Conservation (phyloP, 1,284 basidiomycete species). For the Puccinia hordei region DNA sequence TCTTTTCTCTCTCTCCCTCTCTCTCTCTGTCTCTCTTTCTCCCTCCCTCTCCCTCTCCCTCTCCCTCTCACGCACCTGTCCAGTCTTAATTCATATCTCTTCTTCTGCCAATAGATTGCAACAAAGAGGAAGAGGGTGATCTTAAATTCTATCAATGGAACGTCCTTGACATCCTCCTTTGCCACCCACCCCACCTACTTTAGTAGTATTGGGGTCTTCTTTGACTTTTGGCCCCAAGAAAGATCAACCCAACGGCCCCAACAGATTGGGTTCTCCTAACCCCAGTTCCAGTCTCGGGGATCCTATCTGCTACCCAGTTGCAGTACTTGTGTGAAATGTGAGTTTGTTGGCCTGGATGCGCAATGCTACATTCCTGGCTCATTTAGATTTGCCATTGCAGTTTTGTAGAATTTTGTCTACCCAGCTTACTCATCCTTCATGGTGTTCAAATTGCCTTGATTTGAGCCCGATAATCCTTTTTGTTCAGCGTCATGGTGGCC, state of each 20-base stretch:
- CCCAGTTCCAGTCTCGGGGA: constrained; percentile 2
- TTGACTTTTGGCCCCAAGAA: constrained; percentile 32
- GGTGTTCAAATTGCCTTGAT: constrained; percentile 36
- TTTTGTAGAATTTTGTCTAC: constrained; percentile 48
- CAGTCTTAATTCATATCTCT: too few relatives aligned
- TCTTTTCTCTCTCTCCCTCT: too few relatives aligned
- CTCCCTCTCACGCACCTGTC: too few relatives aligned
- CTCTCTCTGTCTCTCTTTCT: too few relatives aligned
- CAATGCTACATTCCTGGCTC: neutral
- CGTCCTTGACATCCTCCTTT: constrained; percentile 15
- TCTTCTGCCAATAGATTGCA: too few relatives aligned
- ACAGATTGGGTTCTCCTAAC: constrained; percentile 4
- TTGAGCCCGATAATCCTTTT: constrained; percentile 36
- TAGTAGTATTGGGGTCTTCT: constrained; percentile 21
- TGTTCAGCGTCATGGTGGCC: constrained; percentile 44
- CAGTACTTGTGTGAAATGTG: constrained; percentile 47
- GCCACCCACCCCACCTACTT: constrained; percentile 32
- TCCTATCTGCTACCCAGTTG: constrained; percentile 15
- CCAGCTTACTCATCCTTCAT: constrained; percentile 46
- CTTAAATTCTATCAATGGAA: too few relatives aligned
- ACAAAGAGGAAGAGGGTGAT: too few relatives aligned
- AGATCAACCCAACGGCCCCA: constrained; percentile 25
- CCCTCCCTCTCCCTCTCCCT: too few relatives aligned
- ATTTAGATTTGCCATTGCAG: neutral
- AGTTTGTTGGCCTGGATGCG: neutral